Evolutionary conservation across 2,329 filamentous ascomycete genomes (phyloP).

Genomic region (Botryosphaeria dothidea): DNA sequence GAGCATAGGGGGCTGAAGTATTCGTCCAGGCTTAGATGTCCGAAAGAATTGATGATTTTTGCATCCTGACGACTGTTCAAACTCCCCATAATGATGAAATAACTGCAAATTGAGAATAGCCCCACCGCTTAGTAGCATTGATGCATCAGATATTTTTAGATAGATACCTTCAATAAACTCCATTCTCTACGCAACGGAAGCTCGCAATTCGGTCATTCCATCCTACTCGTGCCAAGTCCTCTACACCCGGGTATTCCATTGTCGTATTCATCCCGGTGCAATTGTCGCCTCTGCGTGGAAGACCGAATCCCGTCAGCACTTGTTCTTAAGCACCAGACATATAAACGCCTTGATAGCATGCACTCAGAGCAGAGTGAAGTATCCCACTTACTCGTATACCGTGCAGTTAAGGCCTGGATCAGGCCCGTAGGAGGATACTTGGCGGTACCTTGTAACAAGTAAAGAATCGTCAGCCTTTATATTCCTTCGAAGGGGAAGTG

Average conservation of each 20-base stretch:
- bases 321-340: not conserved
- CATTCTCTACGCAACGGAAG: not conserved
- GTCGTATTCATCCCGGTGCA: not conserved
- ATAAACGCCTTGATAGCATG: not conserved
- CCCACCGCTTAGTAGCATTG: too few species aligned
- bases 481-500: not conserved
- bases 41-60: too few species aligned
- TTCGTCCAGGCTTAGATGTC: too few species aligned
- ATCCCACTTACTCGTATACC: not conserved
- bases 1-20: too few species aligned
- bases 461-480: too few species aligned
- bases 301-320: not conserved
- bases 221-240: not conserved
- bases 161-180: too few species aligned
- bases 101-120: too few species aligned
- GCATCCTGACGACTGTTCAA: too few species aligned
- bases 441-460: not conserved
- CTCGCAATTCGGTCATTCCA: slow-evolving; percentile 3
- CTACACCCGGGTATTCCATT: not conserved
- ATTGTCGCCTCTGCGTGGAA: not conserved
- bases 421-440: not conserved
- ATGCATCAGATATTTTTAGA: too few species aligned
- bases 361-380: too few species aligned
- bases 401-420: not conserved
- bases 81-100: too few species aligned